phyloP scores from a whole-genome alignment of 192 early-diverging fungal genomes.

The Backusella sp. region DNA sequence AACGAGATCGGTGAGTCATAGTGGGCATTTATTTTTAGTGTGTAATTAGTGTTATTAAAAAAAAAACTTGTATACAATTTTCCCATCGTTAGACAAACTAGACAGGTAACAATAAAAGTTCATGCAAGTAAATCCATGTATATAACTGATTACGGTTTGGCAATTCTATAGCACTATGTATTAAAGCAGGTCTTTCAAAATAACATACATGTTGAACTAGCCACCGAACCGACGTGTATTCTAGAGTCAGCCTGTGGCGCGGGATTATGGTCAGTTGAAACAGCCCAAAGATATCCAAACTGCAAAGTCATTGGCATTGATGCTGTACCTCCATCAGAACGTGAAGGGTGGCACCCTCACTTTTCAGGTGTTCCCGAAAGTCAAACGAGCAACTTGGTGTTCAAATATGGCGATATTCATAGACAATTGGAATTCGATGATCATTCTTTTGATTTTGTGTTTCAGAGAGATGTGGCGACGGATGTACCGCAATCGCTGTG shows the following conservation, averaged over 20 bases:
- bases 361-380: not conserved
- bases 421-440: constrained; percentile 39
- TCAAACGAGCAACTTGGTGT: not conserved
- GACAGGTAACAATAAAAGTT: constrained; percentile 11
- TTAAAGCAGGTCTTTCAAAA: constrained; percentile 27
- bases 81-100: constrained; percentile 11
- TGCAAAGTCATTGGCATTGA: constrained; percentile 50
- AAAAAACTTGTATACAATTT: not conserved
- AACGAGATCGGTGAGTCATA: constrained; percentile 17
- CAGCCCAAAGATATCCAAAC: constrained; percentile 45
- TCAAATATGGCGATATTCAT: constrained; percentile 36
- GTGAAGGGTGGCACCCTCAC: not conserved
- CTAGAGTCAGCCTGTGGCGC: constrained; percentile 26
- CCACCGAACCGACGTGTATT: not conserved
- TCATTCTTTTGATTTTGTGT: constrained; percentile 48
- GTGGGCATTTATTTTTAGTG: not conserved
- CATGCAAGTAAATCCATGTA: not conserved
- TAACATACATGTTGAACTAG: constrained; percentile 15
- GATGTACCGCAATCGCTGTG: constrained; percentile 19
- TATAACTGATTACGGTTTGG: not conserved
- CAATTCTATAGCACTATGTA: constrained; percentile 20
- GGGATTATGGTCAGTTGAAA: constrained; percentile 42
- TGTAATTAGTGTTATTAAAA: not conserved
- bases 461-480: constrained; percentile 28
- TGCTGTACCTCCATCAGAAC: constrained; percentile 28